phyloP scores from a whole-genome alignment of 805 yeast species.

The Saccharomycopsis microspora region DNA sequence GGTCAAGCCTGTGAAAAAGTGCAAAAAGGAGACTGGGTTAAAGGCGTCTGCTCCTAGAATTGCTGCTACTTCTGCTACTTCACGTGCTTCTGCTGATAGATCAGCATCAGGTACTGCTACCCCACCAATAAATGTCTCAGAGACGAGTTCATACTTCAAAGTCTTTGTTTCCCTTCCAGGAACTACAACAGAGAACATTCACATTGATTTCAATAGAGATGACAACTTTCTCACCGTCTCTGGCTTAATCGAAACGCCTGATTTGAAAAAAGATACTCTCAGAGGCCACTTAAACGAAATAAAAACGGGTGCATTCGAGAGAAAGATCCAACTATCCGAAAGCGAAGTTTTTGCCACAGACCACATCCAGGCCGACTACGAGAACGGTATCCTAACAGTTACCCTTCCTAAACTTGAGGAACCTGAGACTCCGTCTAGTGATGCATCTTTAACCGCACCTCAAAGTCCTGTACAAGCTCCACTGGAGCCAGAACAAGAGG shows the following conservation, averaged over 20 bases:
- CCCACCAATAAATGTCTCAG: not conserved
- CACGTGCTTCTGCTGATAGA: too few species aligned
- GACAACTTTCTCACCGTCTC: constrained; percentile 30
- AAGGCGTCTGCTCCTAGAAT: constrained; percentile 22
- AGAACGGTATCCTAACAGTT: constrained; percentile 33
- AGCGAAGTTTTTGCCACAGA: constrained; percentile 24
- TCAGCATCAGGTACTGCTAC: not conserved
- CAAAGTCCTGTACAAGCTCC: not conserved
- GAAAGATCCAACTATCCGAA: constrained; percentile 26
- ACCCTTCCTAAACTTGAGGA: constrained; percentile 5
- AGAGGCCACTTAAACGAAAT: constrained; percentile 25
- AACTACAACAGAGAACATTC: constrained; percentile 31
- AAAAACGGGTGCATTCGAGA: constrained; percentile 29
- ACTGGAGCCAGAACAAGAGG: not conserved
- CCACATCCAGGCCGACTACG: constrained; percentile 34
- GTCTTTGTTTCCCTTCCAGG: constrained; percentile 33
- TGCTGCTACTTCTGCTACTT: not conserved
- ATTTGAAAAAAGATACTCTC: constrained; percentile 18
- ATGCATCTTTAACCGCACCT: not conserved
- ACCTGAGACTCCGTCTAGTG: not conserved
- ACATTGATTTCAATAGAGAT: constrained; percentile 35
- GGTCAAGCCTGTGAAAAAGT: too few species aligned
- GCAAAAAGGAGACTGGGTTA: not conserved
- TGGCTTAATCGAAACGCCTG: constrained; percentile 30
- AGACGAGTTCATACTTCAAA: not conserved